Evolutionary conservation across 2,329 filamentous ascomycete genomes (phyloP).

Genomic region (Parastagonospora nodorum): DNA sequence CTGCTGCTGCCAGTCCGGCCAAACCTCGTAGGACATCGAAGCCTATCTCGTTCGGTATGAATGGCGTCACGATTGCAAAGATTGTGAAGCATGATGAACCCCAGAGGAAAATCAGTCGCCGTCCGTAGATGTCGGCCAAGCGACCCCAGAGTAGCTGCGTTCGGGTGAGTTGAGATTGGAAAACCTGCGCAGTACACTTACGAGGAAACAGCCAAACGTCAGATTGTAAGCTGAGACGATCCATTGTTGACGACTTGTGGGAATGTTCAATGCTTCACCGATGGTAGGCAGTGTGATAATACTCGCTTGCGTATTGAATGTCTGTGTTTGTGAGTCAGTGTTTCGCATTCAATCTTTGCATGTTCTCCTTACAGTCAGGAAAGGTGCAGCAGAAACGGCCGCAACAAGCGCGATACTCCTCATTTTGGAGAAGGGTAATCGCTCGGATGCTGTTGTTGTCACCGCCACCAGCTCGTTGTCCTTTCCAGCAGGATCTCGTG

Average conservation of each 20-base stretch:
- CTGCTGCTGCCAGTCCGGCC: constrained; percentile 70
- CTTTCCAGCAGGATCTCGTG: background rate
- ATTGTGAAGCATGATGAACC: constrained; percentile 68
- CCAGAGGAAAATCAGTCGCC: constrained; percentile 67
- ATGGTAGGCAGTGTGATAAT: constrained; percentile 69
- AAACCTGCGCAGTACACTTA: constrained; percentile 3
- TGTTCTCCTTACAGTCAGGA: constrained; percentile 35
- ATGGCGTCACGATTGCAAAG: constrained; percentile 65
- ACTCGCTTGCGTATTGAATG: constrained; percentile 62
- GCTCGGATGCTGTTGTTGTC: constrained; percentile 7
- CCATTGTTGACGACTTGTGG: constrained; percentile 66
- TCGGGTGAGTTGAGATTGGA: constrained; percentile 4
- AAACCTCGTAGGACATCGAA: constrained; percentile 70
- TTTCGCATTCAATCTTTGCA: background rate
- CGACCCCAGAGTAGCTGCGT: constrained; percentile 65
- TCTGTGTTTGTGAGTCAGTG: constrained; percentile 43
- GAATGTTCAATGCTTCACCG: constrained; percentile 60
- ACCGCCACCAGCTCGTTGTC: constrained; percentile 9
- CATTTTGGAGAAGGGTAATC: constrained; percentile 37
- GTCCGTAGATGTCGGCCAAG: constrained; percentile 70
- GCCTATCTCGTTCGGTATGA: constrained; percentile 68
- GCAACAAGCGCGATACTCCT: constrained; percentile 35
- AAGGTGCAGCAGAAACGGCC: constrained; percentile 34
- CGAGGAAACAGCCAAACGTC: constrained; percentile 69
- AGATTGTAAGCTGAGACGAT: constrained; percentile 69